Base-by-base conservation (phyloP, 352 stramenopile species). In the Phytophthora constricta region DNA sequence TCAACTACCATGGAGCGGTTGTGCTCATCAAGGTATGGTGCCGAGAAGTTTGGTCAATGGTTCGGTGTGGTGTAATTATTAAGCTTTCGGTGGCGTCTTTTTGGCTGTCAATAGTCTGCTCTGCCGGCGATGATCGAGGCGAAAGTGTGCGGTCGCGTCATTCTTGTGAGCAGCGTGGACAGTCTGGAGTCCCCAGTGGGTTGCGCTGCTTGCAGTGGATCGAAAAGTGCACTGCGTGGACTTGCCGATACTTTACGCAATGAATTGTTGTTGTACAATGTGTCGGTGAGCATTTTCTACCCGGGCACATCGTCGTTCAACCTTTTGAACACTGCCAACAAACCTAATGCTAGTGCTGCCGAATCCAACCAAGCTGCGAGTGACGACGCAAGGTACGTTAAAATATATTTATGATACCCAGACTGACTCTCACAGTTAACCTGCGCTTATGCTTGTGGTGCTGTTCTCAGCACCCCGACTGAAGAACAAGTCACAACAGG, bases 211-310 rank as follows among this genome's bases (percentile, higher is more conserved):
- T 98, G 97, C 74, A 86, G 77, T 51, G 84, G 92, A 1, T 89
- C 86, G 31, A 98, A 98, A 67, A 97, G 86, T n/a, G n/a, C 93
- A 3, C 50, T 99, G 17, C 79, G 92, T 14, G 95, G 92, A 31
- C 85, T 98, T 58, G 91, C 93, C 3, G 95, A 98, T 45, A 80
- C 81, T n/a, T 73, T 99, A 17, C 82, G 82, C 25, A 91, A 89
- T 43, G 80, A 94, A 52, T 46, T 96, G 22, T 60, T 82, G 47
- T 58, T 89, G 43, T 94, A 90, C 72, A 83, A 83, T 43, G 91
- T 97, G 19, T 84, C 75, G 20, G 76, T 98, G 25, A 81, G 83
- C 51, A 76, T 98, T 31, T 94, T 89, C 13, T 98, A 96, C 74
- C 95, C 95, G 33, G 93, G 93, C 17, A 94, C 66, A 13, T 77